phyloP scores from a whole-genome alignment of 2,329 filamentous ascomycete species.

The Stagonosporopsis tanaceti region DNA sequence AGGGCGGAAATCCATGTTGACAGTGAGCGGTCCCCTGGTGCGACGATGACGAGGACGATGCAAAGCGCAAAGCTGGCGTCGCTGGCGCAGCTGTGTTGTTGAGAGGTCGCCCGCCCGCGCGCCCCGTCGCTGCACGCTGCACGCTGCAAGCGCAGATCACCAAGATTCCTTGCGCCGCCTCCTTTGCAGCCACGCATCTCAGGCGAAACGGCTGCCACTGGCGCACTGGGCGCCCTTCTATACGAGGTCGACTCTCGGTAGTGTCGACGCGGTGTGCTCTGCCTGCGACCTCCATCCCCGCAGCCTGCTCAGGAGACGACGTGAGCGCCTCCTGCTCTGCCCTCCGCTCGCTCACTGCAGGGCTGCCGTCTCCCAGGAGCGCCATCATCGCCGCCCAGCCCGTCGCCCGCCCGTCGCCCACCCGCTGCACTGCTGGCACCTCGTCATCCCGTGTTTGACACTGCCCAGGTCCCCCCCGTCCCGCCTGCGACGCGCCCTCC shows the following conservation, averaged over 20 bases:
- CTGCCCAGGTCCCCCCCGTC: conserved; percentile 19
- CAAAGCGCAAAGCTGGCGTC: neutral
- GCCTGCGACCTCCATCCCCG: conserved; percentile 12
- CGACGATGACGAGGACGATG: conserved; percentile 9
- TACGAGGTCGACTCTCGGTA: conserved; percentile 18
- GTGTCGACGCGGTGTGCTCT: conserved; percentile 18
- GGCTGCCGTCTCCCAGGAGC: conserved; percentile 1
- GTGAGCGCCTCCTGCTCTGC: conserved; percentile 1
- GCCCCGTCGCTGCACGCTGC: neutral
- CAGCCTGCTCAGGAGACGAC: conserved; percentile 13
- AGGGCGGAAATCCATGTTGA: conserved; percentile 8
- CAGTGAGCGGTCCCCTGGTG: neutral
- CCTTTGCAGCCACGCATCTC: conserved; percentile 17
- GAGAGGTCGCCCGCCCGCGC: neutral
- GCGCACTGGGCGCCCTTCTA: conserved; percentile 15
- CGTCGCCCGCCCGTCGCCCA: conserved; percentile 7
- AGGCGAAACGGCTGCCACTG: conserved; percentile 16
- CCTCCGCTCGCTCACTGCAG: conserved; percentile 20
- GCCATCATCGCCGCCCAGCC: neutral
- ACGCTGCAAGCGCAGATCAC: neutral
- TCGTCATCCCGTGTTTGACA: conserved; percentile 19
- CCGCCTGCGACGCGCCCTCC: conserved; percentile 9
- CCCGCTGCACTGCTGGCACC: conserved; percentile 3
- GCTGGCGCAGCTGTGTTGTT: conserved; percentile 4
- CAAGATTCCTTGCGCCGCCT: conserved; percentile 9